Evolutionary conservation across 805 yeast genomes (phyloP).

Genomic region (Suhomyces emberorum): DNA sequence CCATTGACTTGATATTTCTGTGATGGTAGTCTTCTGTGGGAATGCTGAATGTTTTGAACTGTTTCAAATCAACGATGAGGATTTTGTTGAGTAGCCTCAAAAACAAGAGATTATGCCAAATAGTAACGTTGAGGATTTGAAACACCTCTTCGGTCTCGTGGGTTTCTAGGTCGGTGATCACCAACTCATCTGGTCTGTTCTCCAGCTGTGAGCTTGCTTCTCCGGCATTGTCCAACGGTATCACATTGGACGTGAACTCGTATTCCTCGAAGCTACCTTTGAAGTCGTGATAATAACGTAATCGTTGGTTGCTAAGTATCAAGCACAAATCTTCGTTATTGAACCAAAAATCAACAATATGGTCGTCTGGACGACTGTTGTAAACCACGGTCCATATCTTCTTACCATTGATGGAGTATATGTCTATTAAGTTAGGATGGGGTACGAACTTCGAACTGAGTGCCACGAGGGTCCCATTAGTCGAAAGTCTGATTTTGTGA

Average conservation of each 20-base stretch:
- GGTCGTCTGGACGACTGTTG: slow-evolving; percentile 46
- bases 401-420: slow-evolving; percentile 34
- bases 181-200: slow-evolving; percentile 5
- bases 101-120: slow-evolving; percentile 44
- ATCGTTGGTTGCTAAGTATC: slow-evolving; percentile 49
- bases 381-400: slow-evolving; percentile 36
- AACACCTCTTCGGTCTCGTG: slow-evolving; percentile 28
- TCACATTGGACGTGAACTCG: slow-evolving; percentile 19
- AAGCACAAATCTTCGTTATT: slow-evolving; percentile 53
- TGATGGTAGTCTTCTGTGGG: slow-evolving; percentile 23
- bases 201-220: background rate
- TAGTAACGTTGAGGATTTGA: slow-evolving; percentile 22
- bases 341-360: slow-evolving; percentile 52
- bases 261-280: slow-evolving; percentile 64
- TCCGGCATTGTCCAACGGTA: slow-evolving; percentile 13
- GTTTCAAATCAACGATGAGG: slow-evolving; percentile 35
- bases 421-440: slow-evolving; percentile 35
- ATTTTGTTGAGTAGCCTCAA: slow-evolving; percentile 36
- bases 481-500: slow-evolving; percentile 47
- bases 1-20: slow-evolving; percentile 21
- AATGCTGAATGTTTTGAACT: slow-evolving; percentile 38
- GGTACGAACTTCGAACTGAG: slow-evolving; percentile 36
- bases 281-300: slow-evolving; percentile 61
- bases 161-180: slow-evolving; percentile 33
- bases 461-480: slow-evolving; percentile 56